A percentile compares a stretch with the other conserved stretches of the same genome.
phyloP scores from a whole-genome alignment of 1,284 basidiomycete species.

The Polyporus tsugae region DNA sequence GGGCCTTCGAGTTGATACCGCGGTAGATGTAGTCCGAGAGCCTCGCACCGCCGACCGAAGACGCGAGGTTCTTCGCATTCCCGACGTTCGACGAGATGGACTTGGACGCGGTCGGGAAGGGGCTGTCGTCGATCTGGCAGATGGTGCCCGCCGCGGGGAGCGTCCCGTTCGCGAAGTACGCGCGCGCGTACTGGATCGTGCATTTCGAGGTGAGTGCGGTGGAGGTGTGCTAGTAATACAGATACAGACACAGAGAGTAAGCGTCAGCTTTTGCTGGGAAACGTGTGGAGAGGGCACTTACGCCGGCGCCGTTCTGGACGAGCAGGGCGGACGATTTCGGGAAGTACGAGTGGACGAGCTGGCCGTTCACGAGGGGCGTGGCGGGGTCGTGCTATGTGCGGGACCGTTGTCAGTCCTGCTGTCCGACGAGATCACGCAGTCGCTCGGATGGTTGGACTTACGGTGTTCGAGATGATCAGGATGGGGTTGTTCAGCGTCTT shows the following conservation, averaged over 20 bases:
- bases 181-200: constrained; percentile 26
- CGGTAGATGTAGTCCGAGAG: not conserved
- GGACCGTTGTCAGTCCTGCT: not conserved
- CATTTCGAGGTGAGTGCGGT: constrained; percentile 37
- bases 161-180: constrained; percentile 40
- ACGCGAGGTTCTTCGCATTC: not conserved
- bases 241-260: not conserved
- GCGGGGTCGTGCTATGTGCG: constrained; percentile 35
- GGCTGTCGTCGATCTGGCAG: constrained; percentile 36
- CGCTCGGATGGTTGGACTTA: constrained; percentile 14
- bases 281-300: constrained; percentile 20
- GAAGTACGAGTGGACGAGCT: constrained; percentile 32
- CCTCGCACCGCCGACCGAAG: not conserved
- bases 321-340: constrained; percentile 37
- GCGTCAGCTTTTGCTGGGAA: not conserved
- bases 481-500: constrained; percentile 39
- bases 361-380: constrained; percentile 40
- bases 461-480: constrained; percentile 41
- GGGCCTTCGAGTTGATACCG: not conserved
- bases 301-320: constrained; percentile 40
- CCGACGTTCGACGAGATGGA: not conserved
- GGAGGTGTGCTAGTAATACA: constrained; percentile 31
- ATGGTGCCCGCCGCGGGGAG: constrained; percentile 37
- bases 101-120: constrained; percentile 24
- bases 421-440: not conserved